Conservation (phyloP, 1,284 basidiomycete species). For the Boletus nobilissimus region DNA sequence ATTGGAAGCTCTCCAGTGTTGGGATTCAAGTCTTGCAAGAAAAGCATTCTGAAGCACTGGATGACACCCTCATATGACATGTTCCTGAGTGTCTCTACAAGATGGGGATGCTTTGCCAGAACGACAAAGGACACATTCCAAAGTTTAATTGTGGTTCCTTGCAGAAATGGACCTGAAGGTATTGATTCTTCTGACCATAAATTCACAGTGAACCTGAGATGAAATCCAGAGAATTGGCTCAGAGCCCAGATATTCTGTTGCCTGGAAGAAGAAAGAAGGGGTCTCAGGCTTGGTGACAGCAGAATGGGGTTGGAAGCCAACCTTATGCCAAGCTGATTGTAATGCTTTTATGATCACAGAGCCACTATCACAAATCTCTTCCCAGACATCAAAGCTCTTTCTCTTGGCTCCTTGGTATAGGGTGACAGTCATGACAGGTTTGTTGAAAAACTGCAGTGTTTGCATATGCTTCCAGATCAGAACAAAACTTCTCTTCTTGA, state of each 20-base stretch:
- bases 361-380: not conserved
- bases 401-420: not conserved
- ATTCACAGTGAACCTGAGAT: constrained; percentile 2
- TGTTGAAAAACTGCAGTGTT: constrained; percentile 1
- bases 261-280: not conserved
- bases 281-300: not conserved
- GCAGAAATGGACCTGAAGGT: constrained; percentile 11
- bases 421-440: not conserved
- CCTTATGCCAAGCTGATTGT: not conserved
- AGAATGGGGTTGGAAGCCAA: not conserved
- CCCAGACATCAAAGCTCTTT: not conserved
- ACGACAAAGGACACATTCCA: constrained; percentile 14
- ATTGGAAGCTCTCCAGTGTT: constrained; percentile 3
- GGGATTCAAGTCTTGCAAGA: constrained; percentile 24
- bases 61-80: constrained; percentile 9
- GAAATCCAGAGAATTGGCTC: constrained; percentile 24
- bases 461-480: constrained; percentile 10
- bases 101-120: constrained; percentile 9
- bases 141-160: constrained; percentile 7
- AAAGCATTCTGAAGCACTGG: constrained; percentile 20
- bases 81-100: constrained; percentile 2
- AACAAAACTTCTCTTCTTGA: constrained; percentile 12
- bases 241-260: constrained; percentile 2
- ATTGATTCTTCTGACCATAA: constrained; percentile 14
- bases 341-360: not conserved